Percentiles rank a stretch among this genome's conserved stretches.
Conservation (phyloP, 495 filamentous ascomycete genomes). For the Aspergillus ellipticus region DNA sequence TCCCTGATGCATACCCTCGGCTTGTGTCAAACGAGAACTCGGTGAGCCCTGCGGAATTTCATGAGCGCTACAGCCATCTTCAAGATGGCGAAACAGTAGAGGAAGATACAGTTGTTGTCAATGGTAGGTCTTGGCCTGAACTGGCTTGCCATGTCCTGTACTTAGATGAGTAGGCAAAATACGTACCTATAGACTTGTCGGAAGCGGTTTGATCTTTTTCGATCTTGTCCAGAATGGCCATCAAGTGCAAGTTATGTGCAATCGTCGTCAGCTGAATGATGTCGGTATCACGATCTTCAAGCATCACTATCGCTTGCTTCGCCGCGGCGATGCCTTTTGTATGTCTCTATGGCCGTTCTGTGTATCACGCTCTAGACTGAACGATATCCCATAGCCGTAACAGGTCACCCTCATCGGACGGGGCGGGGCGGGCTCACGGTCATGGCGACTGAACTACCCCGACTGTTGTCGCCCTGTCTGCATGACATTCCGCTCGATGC, state of each 20-base stretch:
- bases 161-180: slow-evolving; percentile 64
- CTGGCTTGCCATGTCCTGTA: slow-evolving; percentile 31
- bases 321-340: slow-evolving; percentile 77
- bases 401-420: slow-evolving; percentile 69
- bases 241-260: slow-evolving; percentile 70
- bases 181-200: slow-evolving; percentile 52
- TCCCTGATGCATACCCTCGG: slow-evolving; percentile 51
- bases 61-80: slow-evolving; percentile 33
- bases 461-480: slow-evolving; percentile 70
- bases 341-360: slow-evolving; percentile 31
- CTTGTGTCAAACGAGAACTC: slow-evolving; percentile 27
- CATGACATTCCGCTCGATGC: slow-evolving; percentile 68
- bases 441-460: slow-evolving; percentile 59
- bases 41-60: slow-evolving; percentile 38
- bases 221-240: slow-evolving; percentile 68
- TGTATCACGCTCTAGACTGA: slow-evolving; percentile 13
- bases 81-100: slow-evolving; percentile 46
- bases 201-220: slow-evolving; percentile 77
- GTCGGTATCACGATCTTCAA: slow-evolving; percentile 52
- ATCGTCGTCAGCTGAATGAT: slow-evolving; percentile 53
- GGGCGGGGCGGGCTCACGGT: slow-evolving; percentile 74
- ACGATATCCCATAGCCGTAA: slow-evolving; percentile 48
- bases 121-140: slow-evolving; percentile 41
- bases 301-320: slow-evolving; percentile 52
- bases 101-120: slow-evolving; percentile 35